phyloP scores from a whole-genome alignment of 768 basidiomycete species.

The Myochromella boudieri region DNA sequence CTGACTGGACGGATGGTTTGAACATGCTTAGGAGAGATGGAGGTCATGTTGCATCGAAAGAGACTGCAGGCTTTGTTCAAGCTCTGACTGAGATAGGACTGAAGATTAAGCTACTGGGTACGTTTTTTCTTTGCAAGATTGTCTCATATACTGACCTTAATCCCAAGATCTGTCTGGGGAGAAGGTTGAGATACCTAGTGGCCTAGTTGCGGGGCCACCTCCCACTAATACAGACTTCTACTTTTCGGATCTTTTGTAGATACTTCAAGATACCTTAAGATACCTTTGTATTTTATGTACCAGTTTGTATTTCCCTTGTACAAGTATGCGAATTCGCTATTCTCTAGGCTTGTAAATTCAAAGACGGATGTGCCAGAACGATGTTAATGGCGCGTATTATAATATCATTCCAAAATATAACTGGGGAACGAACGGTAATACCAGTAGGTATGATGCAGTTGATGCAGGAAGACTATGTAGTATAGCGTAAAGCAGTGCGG shows the following conservation, averaged over 20 bases:
- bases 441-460: slow-evolving; percentile 49
- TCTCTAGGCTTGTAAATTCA: no score
- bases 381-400: slow-evolving; percentile 27
- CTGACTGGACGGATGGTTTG: slow-evolving; percentile 93
- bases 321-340: background rate
- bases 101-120: slow-evolving; percentile 87
- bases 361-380: background rate
- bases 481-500: slow-evolving; percentile 15
- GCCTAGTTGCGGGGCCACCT: slow-evolving; percentile 73
- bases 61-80: slow-evolving; percentile 85
- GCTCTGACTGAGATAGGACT: slow-evolving; percentile 88
- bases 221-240: slow-evolving; percentile 83
- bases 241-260: slow-evolving; percentile 65
- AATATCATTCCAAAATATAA: slow-evolving; percentile 25
- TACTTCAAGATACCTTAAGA: background rate
- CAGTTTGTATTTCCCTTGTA: background rate
- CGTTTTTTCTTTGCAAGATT: slow-evolving; percentile 20
- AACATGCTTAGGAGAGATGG: slow-evolving; percentile 84
- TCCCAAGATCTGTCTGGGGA: slow-evolving; percentile 80
- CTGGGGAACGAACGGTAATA: slow-evolving; percentile 12
- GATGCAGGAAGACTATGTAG: slow-evolving; percentile 42
- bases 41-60: slow-evolving; percentile 79
- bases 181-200: slow-evolving; percentile 85
- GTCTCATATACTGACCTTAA: background rate
- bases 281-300: no score